Evolutionary conservation across 2,329 filamentous ascomycete genomes (phyloP), one percentile per base, ranked within the genome.

Genomic region (Ceratocystis cubensis): DNA sequence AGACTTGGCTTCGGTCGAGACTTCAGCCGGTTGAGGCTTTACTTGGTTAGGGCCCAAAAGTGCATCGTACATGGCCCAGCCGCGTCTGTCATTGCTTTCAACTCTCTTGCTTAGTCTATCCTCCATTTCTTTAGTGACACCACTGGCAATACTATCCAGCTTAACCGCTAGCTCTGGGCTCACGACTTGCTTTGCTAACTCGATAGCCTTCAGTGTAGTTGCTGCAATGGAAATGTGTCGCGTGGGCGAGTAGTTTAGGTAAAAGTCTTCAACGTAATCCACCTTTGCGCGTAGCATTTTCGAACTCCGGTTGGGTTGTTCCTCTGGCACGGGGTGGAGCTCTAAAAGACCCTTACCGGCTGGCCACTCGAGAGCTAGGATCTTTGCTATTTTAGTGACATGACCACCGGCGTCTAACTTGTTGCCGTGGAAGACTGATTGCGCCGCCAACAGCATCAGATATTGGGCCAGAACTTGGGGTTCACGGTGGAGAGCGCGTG

Each of bases 161-260:
- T 76, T 70, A 37, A 66, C 70, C 3, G 74, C 74, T 63, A 79
- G 71, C 56, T 71, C 73, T 30, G 74, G 70, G 62, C 73, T 72
- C 56, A 80, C 71, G 15, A 81, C 73, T 69, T 79, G 72, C 53
- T 75, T 72, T 15, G 81, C 79, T 68, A 78, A 68, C 50, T 77
- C 74, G 64, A 84, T 74, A 22, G 79, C 82, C 71, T 76, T 73
- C 63, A 79, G 70, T 33, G 79, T 71, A 50, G 76, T 76, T n/a
- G 74, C 69, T 3, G 73, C 73, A 17, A 75, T 59, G 41, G 69
- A 67, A 30, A 77, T 67, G 20, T 65, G 66, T 41, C 78, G 69
- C 44, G 76, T 76, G 8, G 74, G 69, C 2, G 73, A 74, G n/a
- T 74, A 63, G 56, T 70, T 67, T 20, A 78, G 59, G 67, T 77